A percentile compares a stretch with the other conserved stretches of the same genome.
Conservation (phyloP, 2,329 filamentous ascomycete species). For the Biscogniauxia sp. region DNA sequence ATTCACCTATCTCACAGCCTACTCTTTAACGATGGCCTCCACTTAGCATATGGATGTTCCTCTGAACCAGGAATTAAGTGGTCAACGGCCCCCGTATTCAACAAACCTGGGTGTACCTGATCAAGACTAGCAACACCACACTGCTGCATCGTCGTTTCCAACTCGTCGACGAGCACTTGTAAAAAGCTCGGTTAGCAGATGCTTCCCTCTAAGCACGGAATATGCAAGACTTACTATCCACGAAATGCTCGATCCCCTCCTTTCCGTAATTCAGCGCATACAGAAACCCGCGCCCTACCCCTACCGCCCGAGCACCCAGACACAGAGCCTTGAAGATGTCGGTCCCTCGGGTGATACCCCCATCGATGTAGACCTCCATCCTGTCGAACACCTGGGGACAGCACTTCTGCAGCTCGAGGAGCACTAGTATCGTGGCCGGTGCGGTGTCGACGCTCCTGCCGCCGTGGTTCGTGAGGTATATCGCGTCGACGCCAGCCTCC, state of each 20-base stretch:
- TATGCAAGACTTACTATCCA: slow-evolving; percentile 46
- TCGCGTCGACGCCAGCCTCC: slow-evolving; percentile 61
- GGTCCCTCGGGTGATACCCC: slow-evolving; percentile 62
- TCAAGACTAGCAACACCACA: slow-evolving; percentile 61
- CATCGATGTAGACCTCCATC: slow-evolving; percentile 63
- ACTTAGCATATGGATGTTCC: slow-evolving; percentile 45
- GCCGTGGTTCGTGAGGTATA: slow-evolving; percentile 70
- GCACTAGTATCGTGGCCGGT: slow-evolving; percentile 53
- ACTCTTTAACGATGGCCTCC: slow-evolving; percentile 31
- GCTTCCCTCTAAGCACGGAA: not conserved
- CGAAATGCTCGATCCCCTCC: slow-evolving; percentile 52
- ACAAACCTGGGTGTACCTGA: slow-evolving; percentile 58
- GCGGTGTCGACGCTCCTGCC: slow-evolving; percentile 54
- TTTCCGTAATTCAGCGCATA: slow-evolving; percentile 61
- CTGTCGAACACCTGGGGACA: slow-evolving; percentile 58
- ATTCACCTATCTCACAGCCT: slow-evolving; percentile 21
- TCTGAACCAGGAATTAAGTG: slow-evolving; percentile 42
- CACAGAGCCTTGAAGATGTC: slow-evolving; percentile 68
- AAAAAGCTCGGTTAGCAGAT: slow-evolving; percentile 5
- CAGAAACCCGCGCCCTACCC: slow-evolving; percentile 60
- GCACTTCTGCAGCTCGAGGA: slow-evolving; percentile 62
- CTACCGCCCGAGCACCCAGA: slow-evolving; percentile 62
- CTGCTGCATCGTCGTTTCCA: slow-evolving; percentile 65
- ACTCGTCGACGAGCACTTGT: slow-evolving; percentile 55
- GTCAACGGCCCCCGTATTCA: slow-evolving; percentile 54